phyloP scores from a whole-genome alignment of 192 early-diverging fungal species.

The Diversispora epigaea region DNA sequence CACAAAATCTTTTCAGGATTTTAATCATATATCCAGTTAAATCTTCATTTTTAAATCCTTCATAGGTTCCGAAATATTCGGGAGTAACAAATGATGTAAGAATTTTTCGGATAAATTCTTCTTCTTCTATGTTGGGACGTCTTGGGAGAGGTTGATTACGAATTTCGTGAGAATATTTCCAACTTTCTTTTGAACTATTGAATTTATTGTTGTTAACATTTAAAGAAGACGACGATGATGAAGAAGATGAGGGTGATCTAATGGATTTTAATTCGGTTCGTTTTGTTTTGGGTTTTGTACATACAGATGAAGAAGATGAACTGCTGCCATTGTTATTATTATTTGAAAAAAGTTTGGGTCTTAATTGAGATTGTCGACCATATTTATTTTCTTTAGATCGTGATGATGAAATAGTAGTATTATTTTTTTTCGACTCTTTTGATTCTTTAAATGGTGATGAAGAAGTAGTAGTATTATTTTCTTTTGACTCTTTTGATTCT shows the following conservation, averaged over 20 bases:
- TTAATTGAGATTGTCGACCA: neutral
- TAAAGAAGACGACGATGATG: too few relatives aligned
- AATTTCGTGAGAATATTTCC: constrained; percentile 28
- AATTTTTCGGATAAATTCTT: constrained; percentile 24
- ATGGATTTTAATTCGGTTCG: too few relatives aligned
- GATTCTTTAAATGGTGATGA: neutral
- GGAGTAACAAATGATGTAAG: constrained; percentile 20
- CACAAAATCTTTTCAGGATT: constrained; percentile 17
- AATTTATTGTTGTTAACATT: neutral
- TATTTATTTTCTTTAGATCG: too few relatives aligned
- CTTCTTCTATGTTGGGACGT: constrained; percentile 17
- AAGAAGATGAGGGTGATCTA: too few relatives aligned
- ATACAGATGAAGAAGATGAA: neutral
- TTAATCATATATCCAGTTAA: constrained; percentile 12
- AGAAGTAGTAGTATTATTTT: too few relatives aligned
- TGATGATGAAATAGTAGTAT: neutral
- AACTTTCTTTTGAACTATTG: neutral
- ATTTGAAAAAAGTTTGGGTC: neutral
- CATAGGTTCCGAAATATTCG: neutral
- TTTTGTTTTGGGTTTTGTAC: too few relatives aligned
- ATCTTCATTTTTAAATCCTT: neutral
- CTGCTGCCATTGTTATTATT: neutral
- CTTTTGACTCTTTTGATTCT: neutral
- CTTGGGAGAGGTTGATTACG: constrained; percentile 13
- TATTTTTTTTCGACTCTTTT: neutral